These are phyloP conservation scores for Moesziomyces antarcticus DNA, from an alignment of 1,284 basidiomycete genomes.

Conservation along the genomic window DNA sequence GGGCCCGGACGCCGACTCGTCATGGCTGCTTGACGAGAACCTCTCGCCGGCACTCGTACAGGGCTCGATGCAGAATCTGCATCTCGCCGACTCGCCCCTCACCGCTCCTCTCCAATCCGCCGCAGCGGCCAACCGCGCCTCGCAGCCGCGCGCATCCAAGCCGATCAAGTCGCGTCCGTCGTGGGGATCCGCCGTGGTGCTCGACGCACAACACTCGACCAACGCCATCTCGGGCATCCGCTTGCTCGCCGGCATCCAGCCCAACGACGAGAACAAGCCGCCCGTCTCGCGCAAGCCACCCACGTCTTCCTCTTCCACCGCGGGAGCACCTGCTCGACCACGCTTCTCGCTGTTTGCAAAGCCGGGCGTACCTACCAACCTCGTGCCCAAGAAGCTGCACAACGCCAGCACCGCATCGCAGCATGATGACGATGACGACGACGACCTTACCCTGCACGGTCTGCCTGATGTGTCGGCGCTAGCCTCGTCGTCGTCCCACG, in stretches of 20 bases:
- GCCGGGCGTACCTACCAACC: slow-evolving; percentile 39
- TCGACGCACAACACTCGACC: slow-evolving; percentile 29
- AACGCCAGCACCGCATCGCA: neutral
- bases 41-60: slow-evolving; percentile 33
- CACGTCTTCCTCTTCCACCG: slow-evolving; percentile 10
- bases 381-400: slow-evolving; percentile 28
- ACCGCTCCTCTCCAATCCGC: slow-evolving; percentile 17
- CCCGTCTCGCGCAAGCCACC: slow-evolving; percentile 23
- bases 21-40: slow-evolving; percentile 44
- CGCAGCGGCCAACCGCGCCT: slow-evolving; percentile 9
- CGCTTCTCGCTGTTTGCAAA: slow-evolving; percentile 50
- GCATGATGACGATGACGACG: slow-evolving; percentile 36
- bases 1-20: slow-evolving; percentile 28
- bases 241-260: slow-evolving; percentile 34
- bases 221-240: slow-evolving; percentile 45
- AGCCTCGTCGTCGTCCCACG: slow-evolving; percentile 8
- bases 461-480: slow-evolving; percentile 19
- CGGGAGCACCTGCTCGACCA: slow-evolving; percentile 9
- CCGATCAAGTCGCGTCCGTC: slow-evolving; percentile 41
- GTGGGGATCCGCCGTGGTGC: slow-evolving; percentile 39
- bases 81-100: slow-evolving; percentile 45
- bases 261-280: slow-evolving; percentile 42
- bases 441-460: slow-evolving; percentile 30
- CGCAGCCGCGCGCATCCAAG: slow-evolving; percentile 15
- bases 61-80: slow-evolving; percentile 33